phyloP scores from a whole-genome alignment of 2,329 filamentous ascomycete genomes.

The Colletotrichum endophyticum region DNA sequence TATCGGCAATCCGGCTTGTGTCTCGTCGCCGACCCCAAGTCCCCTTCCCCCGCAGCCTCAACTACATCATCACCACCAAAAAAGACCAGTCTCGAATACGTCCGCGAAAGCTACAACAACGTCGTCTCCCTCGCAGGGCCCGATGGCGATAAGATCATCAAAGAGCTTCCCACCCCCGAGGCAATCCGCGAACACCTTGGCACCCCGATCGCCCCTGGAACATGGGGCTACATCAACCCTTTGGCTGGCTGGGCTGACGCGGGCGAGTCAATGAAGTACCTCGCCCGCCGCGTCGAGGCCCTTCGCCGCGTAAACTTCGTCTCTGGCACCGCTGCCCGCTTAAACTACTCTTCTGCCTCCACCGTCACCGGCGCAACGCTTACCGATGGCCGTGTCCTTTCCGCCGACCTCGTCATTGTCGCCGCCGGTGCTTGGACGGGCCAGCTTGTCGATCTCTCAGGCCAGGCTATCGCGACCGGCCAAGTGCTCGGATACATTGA shows the following conservation, averaged over 20 bases:
- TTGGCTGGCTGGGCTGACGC: slow-evolving; percentile 84
- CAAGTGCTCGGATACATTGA: slow-evolving; percentile 81
- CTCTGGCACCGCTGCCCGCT: slow-evolving; percentile 50
- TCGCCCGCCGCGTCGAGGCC: slow-evolving; percentile 58
- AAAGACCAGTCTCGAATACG: slow-evolving; percentile 62
- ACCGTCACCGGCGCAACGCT: slow-evolving; percentile 58
- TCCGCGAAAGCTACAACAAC: slow-evolving; percentile 63
- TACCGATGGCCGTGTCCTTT: slow-evolving; percentile 50
- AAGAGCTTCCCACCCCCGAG: slow-evolving; percentile 46
- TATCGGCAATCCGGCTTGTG: slow-evolving; percentile 75
- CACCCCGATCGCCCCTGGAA: slow-evolving; percentile 59
- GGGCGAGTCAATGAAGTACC: slow-evolving; percentile 69
- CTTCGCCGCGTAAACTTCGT: slow-evolving; percentile 62
- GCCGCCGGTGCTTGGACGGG: slow-evolving; percentile 90
- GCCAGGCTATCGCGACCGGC: slow-evolving; percentile 79
- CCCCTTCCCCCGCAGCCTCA: not conserved
- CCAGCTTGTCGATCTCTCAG: slow-evolving; percentile 76
- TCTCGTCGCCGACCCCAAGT: slow-evolving; percentile 53
- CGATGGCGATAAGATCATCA: slow-evolving; percentile 43
- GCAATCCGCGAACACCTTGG: slow-evolving; percentile 50
- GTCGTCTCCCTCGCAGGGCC: slow-evolving; percentile 54
- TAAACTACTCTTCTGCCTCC: slow-evolving; percentile 30
- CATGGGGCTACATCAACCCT: slow-evolving; percentile 76
- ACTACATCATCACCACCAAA: slow-evolving; percentile 16
- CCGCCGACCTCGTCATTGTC: slow-evolving; percentile 76